Base-by-base conservation (phyloP, 805 yeast genomes). In the Metschnikowia matae region DNA sequence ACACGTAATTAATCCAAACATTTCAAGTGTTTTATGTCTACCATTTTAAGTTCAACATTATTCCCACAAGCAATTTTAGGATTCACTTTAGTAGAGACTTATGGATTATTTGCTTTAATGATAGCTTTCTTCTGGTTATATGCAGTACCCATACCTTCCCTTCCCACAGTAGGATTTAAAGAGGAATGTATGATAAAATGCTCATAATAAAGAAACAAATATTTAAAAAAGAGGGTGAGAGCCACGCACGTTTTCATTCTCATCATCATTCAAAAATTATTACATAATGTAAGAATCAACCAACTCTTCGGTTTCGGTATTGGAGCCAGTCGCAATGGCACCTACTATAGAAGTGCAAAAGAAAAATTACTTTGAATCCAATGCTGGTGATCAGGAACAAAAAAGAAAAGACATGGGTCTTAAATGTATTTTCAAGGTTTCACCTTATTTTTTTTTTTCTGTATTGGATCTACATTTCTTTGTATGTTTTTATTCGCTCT, bases 361-460 rank as follows among this genome's bases (percentile, higher is more conserved):
- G n/a, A 21, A 45, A 18, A 29, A 40, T 23, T 70, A 64, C 50
- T 52, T 59, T 29, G 78, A 74, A 52, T 59, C 69, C 46, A 75
- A 73, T 55, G 75, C 76, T 21, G 75, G 77, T 36, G 76, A 72
- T 51, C n/a, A n/a, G 76, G 75, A 15, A 69, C 75, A 5, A 61
- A 54, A 41, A 62, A n/a, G 73, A 54, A 68, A 67, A 48, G 75
- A 72, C 33, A 72, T 70, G 50, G n/a, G n/a, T n/a, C n/a, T n/a
- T n/a, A n/a, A n/a, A n/a, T n/a, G n/a, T 67, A 67, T 46, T 57
- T 72, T 48, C 50, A 60, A 40, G 77, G 75, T 0, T 10, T 48
- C 26, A 55, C 57, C 17, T 55, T 71, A 29, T 48, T 40, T 2
- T 36, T 64, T n/a, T n/a, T n/a, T n/a, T n/a, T n/a, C 37, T 56